Evolutionary conservation across 306 rosid species (phyloP), one percentile per base, ranked within the genome.

Genomic region (Sechiopsis laciniata): DNA sequence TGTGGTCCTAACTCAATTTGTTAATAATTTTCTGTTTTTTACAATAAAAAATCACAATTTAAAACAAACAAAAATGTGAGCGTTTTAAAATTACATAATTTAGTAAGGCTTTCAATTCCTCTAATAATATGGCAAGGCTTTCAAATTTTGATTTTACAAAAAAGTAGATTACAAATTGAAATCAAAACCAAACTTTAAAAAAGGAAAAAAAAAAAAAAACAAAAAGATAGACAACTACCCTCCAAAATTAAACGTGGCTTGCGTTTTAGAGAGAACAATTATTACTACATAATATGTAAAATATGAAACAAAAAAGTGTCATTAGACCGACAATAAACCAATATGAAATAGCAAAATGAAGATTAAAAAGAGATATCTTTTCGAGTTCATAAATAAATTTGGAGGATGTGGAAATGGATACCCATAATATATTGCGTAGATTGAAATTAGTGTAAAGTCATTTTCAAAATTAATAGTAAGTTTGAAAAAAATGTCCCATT

Each of bases 381-480:
- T 55, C 0, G 15, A 20, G 13, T 0, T 21, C 26, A 56, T 5
- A 59, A 64, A 64, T 64, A 64, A 37, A 64, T 62, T 62, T 32
- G 69, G 22, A 62, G 21, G 50, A 32, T 62, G 69, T 8, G 7
- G 7, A 46, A 62, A 64, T 37, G 71, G 71, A 17, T n/a, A 24
- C 8, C 71, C 52, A 64, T 16, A 21, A 3, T 21, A 57, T 60
- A 19, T 58, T 58, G 10, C 11, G n/a, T 64, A 37, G 72, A 66
- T 66, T 66, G 54, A 19, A 66, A 19, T 42, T 42, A 42, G 48
- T 45, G 72, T 66, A 53, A 66, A 42, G 72, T 66, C 72, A 66
- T 66, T 42, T 66, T 66, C 72, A 42, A 66, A 66, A 19, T 66
- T 42, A 66, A 45, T 66, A 20, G 72, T 66, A 66, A 19, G 72